Conservation (phyloP, 225 moss, liverwort and hornwort genomes). For the Pleurozium schreberi region DNA sequence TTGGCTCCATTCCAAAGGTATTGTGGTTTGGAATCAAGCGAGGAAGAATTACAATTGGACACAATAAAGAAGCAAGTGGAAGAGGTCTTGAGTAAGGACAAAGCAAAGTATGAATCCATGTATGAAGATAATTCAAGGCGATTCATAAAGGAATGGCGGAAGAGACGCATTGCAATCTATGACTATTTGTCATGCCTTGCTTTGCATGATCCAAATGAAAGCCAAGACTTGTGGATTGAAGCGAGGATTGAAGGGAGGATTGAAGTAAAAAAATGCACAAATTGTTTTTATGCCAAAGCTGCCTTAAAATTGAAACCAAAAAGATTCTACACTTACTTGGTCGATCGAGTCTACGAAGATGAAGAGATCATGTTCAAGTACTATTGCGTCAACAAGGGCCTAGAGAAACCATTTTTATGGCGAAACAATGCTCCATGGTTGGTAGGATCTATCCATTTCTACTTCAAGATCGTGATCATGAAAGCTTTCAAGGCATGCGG, state of each 20-base stretch:
- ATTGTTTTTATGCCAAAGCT: rapidly evolving
- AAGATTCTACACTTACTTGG: background rate
- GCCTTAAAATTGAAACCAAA: rapidly evolving
- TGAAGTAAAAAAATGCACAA: rapidly evolving
- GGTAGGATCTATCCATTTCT: background rate
- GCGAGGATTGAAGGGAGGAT: background rate
- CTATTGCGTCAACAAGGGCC: background rate
- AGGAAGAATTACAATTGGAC: rapidly evolving
- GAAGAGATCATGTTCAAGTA: background rate
- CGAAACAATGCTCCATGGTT: background rate
- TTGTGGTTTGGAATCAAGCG: background rate
- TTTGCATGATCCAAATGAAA: background rate
- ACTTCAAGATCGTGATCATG: rapidly evolving
- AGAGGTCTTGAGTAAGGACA: rapidly evolving
- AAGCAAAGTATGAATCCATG: rapidly evolving
- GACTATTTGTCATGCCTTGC: background rate
- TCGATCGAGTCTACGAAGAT: background rate
- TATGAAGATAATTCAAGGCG: rapidly evolving
- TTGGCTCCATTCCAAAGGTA: background rate
- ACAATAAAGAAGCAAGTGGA: rapidly evolving
- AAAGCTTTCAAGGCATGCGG: rapidly evolving
- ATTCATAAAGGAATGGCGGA: background rate
- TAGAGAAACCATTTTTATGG: background rate
- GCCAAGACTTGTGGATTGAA: background rate
- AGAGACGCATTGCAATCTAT: background rate